phyloP scores from a whole-genome alignment of 257 asterid species.

The Solanum chmielewskii region DNA sequence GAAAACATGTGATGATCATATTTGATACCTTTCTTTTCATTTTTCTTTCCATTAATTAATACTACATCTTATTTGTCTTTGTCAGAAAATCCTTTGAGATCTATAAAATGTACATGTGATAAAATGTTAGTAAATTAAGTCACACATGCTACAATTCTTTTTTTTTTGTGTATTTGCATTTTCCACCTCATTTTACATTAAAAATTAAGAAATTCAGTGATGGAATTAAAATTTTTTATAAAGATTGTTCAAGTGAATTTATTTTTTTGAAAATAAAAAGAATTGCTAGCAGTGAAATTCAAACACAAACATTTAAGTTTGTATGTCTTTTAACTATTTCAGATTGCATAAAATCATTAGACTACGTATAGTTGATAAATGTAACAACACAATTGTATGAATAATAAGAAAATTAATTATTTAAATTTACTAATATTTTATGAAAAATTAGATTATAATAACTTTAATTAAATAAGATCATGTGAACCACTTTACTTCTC shows the following conservation, averaged over 20 bases:
- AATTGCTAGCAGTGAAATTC: rapidly evolving
- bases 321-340: too few relatives aligned
- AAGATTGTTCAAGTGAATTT: rapidly evolving
- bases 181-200: background rate
- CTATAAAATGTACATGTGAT: background rate
- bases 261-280: rapidly evolving
- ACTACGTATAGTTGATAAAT: too few relatives aligned
- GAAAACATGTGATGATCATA: background rate
- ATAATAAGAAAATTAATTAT: too few relatives aligned
- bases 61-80: background rate
- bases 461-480: background rate
- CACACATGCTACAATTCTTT: background rate
- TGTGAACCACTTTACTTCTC: background rate
- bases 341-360: rapidly evolving
- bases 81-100: background rate
- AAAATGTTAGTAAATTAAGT: background rate
- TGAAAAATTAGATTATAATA: background rate
- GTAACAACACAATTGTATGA: too few relatives aligned
- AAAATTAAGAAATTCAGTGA: too few relatives aligned
- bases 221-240: too few relatives aligned
- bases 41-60: background rate
- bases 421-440: too few relatives aligned
- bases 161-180: background rate
- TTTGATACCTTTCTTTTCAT: background rate
- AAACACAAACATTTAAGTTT: too few relatives aligned